phyloP scores from a whole-genome alignment of 1,139 yeast species.

The Nakaseomyces sp. region DNA sequence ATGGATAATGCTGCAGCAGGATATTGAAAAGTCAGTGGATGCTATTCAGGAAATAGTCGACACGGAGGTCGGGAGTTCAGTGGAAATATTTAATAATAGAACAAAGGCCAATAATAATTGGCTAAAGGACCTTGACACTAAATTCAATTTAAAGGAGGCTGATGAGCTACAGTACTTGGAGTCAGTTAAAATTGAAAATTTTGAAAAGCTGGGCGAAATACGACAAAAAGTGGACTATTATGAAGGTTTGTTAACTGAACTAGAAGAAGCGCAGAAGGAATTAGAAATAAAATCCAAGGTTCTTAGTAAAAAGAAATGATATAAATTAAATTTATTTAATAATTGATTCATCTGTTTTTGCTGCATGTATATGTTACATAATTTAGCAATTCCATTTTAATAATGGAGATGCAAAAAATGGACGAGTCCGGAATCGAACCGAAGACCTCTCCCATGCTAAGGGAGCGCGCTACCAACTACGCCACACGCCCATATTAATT shows the following conservation, averaged over 20 bases:
- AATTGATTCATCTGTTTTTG: too few relatives aligned
- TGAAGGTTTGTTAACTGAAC: constrained; percentile 23
- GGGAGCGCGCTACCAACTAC: constrained; percentile 91
- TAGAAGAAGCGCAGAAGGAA: constrained; percentile 25
- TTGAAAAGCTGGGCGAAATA: constrained; percentile 14
- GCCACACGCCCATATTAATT: constrained; percentile 66
- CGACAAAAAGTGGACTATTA: constrained; percentile 19
- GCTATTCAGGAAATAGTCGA: constrained; percentile 18
- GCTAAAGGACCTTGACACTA: constrained; percentile 15
- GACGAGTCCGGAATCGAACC: constrained; percentile 90
- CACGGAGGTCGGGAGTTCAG: constrained; percentile 20
- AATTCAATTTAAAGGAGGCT: constrained; percentile 13
- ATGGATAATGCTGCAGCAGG: constrained; percentile 14
- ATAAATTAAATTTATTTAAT: neutral
- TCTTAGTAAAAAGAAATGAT: constrained; percentile 9
- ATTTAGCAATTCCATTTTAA: too few relatives aligned
- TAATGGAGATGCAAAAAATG: constrained; percentile 21
- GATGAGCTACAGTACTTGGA: constrained; percentile 14
- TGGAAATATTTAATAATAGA: constrained; percentile 18
- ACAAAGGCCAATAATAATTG: constrained; percentile 19
- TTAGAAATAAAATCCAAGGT: constrained; percentile 19
- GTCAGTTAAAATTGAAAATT: constrained; percentile 11
- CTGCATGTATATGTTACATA: too few relatives aligned
- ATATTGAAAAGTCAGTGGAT: constrained; percentile 19
- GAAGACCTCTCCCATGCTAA: constrained; percentile 86